phyloP scores from a whole-genome alignment of 495 filamentous ascomycete species.

The Penicillium odoratum region DNA sequence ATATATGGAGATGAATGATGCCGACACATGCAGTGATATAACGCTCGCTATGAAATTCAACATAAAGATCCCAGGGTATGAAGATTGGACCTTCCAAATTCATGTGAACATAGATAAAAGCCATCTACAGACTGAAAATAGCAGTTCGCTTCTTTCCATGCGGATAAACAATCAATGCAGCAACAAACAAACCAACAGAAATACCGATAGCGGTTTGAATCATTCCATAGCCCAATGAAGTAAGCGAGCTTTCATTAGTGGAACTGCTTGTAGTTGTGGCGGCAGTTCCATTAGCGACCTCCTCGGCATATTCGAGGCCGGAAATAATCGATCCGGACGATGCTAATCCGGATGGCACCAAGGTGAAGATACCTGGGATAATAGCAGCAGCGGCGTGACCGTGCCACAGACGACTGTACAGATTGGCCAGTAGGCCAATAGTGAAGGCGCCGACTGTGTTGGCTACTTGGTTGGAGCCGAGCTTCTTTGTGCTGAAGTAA shows the following conservation, averaged over 20 bases:
- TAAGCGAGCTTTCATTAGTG: slow-evolving; percentile 20
- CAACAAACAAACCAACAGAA: slow-evolving; percentile 80
- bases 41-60: background rate
- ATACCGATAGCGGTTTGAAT: slow-evolving; percentile 89
- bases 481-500: slow-evolving; percentile 67
- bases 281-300: slow-evolving; percentile 47
- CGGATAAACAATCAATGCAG: slow-evolving; percentile 80
- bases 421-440: slow-evolving; percentile 79
- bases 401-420: slow-evolving; percentile 76
- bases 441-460: slow-evolving; percentile 80
- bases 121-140: slow-evolving; percentile 69
- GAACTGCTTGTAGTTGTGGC: slow-evolving; percentile 1
- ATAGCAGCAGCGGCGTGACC: slow-evolving; percentile 83
- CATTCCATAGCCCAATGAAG: slow-evolving; percentile 62
- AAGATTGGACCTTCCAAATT: background rate
- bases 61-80: background rate
- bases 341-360: slow-evolving; percentile 83
- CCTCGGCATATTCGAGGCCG: slow-evolving; percentile 72
- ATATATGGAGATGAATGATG: background rate
- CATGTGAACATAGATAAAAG: background rate
- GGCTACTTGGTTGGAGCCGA: slow-evolving; percentile 73
- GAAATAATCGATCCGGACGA: slow-evolving; percentile 76
- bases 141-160: slow-evolving; percentile 78
- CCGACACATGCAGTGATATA: background rate
- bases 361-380: slow-evolving; percentile 90